Percentiles rank a stretch among this genome's conserved stretches.
Evolutionary conservation across 441 rosid species (phyloP).

Genomic region (California macrophylla): DNA sequence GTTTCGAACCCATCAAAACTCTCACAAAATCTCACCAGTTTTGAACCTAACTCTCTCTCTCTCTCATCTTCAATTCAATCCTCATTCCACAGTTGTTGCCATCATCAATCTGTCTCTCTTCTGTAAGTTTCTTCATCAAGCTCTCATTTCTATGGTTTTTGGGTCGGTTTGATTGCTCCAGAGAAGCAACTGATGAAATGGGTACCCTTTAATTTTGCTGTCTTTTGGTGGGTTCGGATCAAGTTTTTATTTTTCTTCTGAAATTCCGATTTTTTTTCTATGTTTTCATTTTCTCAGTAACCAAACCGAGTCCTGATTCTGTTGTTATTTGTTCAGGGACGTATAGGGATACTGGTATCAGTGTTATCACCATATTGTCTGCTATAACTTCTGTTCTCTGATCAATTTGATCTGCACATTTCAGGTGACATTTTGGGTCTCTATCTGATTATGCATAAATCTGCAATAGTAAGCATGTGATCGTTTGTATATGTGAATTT

Average conservation of each 20-base stretch:
- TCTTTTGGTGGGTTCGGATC: background rate
- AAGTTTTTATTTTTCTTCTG: background rate
- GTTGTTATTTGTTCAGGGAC: slow-evolving; percentile 5
- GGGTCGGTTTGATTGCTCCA: slow-evolving; percentile 18
- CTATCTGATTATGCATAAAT: background rate
- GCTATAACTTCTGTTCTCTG: slow-evolving; percentile 15
- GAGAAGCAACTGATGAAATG: background rate
- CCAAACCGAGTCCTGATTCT: slow-evolving; percentile 11
- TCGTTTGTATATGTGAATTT: slow-evolving; percentile 3
- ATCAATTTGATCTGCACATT: slow-evolving; percentile 9
- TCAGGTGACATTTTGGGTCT: slow-evolving; percentile 22
- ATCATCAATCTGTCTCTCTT: slow-evolving; percentile 2
- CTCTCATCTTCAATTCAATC: background rate
- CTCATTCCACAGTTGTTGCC: background rate
- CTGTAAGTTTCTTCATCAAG: slow-evolving; percentile 7
- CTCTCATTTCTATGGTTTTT: background rate
- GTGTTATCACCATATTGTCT: slow-evolving; percentile 9
- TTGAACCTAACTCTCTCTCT: slow-evolving; percentile 32
- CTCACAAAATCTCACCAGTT: slow-evolving; percentile 34
- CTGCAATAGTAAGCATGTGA: background rate
- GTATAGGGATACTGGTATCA: slow-evolving; percentile 12
- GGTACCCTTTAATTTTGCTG: background rate
- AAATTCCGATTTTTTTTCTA: slow-evolving; percentile 4
- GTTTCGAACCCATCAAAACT: slow-evolving; percentile 16
- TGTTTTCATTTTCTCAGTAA: slow-evolving; percentile 11